Base-by-base conservation (phyloP, 2,329 filamentous ascomycete species). In the Neospermospora avenae region DNA sequence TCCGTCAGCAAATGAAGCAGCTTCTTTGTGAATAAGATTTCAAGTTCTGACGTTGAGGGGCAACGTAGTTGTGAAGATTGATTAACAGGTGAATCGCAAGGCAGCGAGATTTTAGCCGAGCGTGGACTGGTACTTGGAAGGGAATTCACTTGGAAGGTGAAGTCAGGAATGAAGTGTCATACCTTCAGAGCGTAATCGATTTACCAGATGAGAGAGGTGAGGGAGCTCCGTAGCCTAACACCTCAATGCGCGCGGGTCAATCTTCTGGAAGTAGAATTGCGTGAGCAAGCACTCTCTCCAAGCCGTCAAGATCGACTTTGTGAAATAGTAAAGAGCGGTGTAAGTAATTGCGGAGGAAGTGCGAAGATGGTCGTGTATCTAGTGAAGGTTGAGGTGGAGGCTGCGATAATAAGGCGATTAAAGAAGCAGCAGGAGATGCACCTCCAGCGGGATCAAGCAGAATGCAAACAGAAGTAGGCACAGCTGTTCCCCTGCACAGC, bases 121-220 rank as follows among this genome's bases (percentile, higher is more conserved):
- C 39, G 18, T 18, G 2, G 18, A 18, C 8, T 8, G 18, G 20
- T 16, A 20, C 39, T 42, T 42, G 18, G 7, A 42, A 42, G n/a
- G n/a, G 14, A 39, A n/a, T 39, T n/a, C 20, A 16, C 1, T 42
- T 4, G 39, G 20, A 20, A n/a, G n/a, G 5, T 2, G 39, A 18
- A 18, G n/a, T n/a, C 8, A 18, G 39, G 20, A 42, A 31, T 31
- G 11, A 6, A 31, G 11, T 31, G 5, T 31, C 28, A 31, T 31
- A 31, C 28, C 28, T 31, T 3, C 6, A 31, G 5, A 31, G 28
- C 2, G 42, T 25, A 3, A 20, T 13, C 14, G 42, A 20, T 25
- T 13, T 18, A 24, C 20, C 20, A 25, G 42, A 25, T 14, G 20
- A 37, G 63, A 70, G 53, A 37, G 5, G 55, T 46, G n/a, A 45